These are phyloP conservation scores for Coleophoma cylindrospora DNA, from an alignment of 2,329 filamentous ascomycete genomes.

Conservation along the genomic window DNA sequence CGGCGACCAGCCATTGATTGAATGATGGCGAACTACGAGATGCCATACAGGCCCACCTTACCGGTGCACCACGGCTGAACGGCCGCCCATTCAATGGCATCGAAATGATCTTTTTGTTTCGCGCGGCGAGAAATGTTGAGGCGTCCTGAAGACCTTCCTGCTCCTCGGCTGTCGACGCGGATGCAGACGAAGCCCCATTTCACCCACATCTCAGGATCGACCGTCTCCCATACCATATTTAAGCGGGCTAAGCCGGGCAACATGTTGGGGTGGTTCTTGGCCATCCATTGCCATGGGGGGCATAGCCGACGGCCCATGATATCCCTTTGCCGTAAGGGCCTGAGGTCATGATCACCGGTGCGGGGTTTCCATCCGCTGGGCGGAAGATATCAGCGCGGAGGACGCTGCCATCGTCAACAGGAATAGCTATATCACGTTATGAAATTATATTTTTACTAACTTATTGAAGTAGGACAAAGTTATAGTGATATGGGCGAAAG, in stretches of 20 bases:
- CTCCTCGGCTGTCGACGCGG: background rate
- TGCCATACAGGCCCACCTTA: constrained; percentile 27
- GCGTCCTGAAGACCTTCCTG: background rate
- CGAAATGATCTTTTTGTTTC: constrained; percentile 23
- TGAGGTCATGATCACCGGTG: background rate
- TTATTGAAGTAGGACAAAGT: background rate
- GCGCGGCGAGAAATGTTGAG: constrained; percentile 3
- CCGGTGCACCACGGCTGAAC: constrained; percentile 26
- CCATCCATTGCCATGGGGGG: background rate
- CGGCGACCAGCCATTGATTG: constrained; percentile 12
- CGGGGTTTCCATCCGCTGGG: background rate
- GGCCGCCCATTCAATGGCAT: constrained; percentile 22
- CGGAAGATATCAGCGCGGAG: background rate
- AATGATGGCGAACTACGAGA: constrained; percentile 18
- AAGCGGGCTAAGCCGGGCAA: background rate
- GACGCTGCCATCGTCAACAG: background rate
- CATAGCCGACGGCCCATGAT: background rate
- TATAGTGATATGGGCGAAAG: background rate
- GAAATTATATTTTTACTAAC: too few relatives aligned
- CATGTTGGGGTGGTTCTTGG: background rate
- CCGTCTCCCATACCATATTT: background rate
- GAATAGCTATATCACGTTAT: background rate
- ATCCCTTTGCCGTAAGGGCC: background rate
- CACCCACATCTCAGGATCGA: background rate
- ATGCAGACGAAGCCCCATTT: background rate